A percentile compares a stretch with the other conserved stretches of the same genome.
Conservation (phyloP, 202 grass and related monocot species). For the Carex arenaria region DNA sequence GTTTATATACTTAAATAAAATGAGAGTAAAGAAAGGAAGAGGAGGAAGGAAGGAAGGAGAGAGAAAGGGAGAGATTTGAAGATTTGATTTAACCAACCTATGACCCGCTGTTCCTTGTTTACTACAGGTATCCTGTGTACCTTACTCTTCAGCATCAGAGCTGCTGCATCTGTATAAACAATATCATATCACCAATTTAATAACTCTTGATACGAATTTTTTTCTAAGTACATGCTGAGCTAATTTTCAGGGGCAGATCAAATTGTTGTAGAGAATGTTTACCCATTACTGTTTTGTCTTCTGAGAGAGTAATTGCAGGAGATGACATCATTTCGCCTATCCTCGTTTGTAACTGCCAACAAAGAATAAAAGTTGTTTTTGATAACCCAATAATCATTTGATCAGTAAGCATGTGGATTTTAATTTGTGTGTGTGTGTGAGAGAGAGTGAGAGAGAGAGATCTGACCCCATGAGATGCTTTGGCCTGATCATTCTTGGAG, state of each 20-base stretch:
- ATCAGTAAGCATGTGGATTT: neutral
- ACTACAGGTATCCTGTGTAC: constrained; percentile 81
- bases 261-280: constrained; percentile 22
- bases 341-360: constrained; percentile 46
- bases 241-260: neutral
- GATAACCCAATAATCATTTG: neutral
- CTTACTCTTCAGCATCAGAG: constrained; percentile 83
- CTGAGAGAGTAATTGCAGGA: constrained; percentile 72
- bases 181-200: neutral
- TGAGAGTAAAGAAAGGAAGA: neutral
- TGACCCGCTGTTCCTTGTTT: constrained; percentile 60
- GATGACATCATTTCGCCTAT: constrained; percentile 65
- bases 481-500: constrained; percentile 52
- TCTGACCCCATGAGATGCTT: constrained; percentile 59
- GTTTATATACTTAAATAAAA: neutral
- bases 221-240: constrained; percentile 19
- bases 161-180: constrained; percentile 66
- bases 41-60: neutral
- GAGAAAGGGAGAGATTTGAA: neutral
- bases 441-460: neutral
- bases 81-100: constrained; percentile 44
- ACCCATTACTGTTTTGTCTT: constrained; percentile 73
- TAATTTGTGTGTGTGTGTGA: neutral
- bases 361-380: constrained; percentile 2
- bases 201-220: neutral